Evolutionary conservation across 495 filamentous ascomycete species (phyloP), one percentile per base, ranked within the genome.

Genomic region (Achaetomiella virescens): DNA sequence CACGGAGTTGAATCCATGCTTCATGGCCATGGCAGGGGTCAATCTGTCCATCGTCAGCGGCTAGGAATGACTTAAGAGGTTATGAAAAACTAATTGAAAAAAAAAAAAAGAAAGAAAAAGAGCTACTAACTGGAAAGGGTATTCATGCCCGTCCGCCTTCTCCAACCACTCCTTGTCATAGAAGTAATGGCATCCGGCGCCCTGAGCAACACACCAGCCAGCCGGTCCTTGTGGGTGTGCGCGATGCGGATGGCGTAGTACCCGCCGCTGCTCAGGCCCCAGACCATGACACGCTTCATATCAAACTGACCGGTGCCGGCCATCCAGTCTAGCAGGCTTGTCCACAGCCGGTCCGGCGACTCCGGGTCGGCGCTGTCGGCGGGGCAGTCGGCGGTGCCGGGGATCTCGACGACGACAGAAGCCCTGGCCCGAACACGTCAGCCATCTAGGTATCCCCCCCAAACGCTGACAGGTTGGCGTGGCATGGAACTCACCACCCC

Each of bases 311-410:
- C 71, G 44, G 82, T 74, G 15, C 67, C 54, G 1, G 59, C 76
- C 70, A 90, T 82, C 78, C 85, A 91, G 11, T 82, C 79, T 9
- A 91, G 69, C 56, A 90, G 68, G 50, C 78, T 84, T 29, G 73
- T 72, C 81, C 86, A 90, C 44, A 85, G 70, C 18, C 84, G 73
- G 24, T 83, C 82, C 0, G 74, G 60, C 3, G 66, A 65, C 21
- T 66, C 60, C 3, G 79, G 71, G 52, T 81, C 77, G 0, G 72
- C 68, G 5, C 69, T 72, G 53, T 84, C 81, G 0, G 87, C 85
- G 0, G 87, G 88, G 55, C 79, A 88, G 65, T 92, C 88, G 2
- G 85, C 88, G 1, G 88, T 92, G 0, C 88, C 88, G 0, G 88
- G 88, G 54, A 92, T 88, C 70, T 92, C 88, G 22, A 81, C 77